Evolutionary conservation across 2,329 filamentous ascomycete genomes (phyloP).

Genomic region (Trichoderma koningii): DNA sequence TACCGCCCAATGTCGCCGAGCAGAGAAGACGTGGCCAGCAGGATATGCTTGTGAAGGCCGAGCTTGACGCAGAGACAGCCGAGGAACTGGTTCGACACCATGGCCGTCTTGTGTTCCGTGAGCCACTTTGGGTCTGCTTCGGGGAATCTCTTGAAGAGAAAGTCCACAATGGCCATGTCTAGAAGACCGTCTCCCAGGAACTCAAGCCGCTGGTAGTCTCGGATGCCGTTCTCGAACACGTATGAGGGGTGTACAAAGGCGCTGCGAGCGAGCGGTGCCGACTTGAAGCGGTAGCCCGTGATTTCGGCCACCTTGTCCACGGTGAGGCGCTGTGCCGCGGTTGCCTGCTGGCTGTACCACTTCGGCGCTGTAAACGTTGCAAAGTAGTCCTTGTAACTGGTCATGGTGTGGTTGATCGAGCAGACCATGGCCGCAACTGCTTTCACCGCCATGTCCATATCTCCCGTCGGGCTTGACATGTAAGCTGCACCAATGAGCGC

Average conservation of each 20-base stretch:
- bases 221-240: conserved; percentile 72
- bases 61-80: conserved; percentile 78
- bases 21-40: conserved; percentile 49
- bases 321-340: conserved; percentile 69
- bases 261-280: conserved; percentile 75
- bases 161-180: conserved; percentile 81
- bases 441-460: conserved; percentile 60
- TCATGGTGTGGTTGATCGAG: conserved; percentile 68
- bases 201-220: conserved; percentile 86
- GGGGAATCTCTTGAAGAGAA: conserved; percentile 76
- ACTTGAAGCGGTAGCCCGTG: conserved; percentile 65
- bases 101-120: conserved; percentile 99
- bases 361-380: conserved; percentile 65
- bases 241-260: conserved; percentile 89
- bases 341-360: conserved; percentile 66
- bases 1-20: conserved; percentile 55
- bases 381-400: conserved; percentile 72
- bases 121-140: conserved; percentile 90
- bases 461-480: conserved; percentile 46
- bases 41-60: conserved; percentile 74
- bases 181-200: conserved; percentile 89
- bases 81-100: conserved; percentile 95
- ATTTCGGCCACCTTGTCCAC: conserved; percentile 63
- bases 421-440: conserved; percentile 71
- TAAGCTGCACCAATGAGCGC: conserved; percentile 88